Evolutionary conservation across 768 basidiomycete genomes (phyloP), one percentile per base, ranked within the genome.

Genomic region (Hydnomerulius pinastri): DNA sequence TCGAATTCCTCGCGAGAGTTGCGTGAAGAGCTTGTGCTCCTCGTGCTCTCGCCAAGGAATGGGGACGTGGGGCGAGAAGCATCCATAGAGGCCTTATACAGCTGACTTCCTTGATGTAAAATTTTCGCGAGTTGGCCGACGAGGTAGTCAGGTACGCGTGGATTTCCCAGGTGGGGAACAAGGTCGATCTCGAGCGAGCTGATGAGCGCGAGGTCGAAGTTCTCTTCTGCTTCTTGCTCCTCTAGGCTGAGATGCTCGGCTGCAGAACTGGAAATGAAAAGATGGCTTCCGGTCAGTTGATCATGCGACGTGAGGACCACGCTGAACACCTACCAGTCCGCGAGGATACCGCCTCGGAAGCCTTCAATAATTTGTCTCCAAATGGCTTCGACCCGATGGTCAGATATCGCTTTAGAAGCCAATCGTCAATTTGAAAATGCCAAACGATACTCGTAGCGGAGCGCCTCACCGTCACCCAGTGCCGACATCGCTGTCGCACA

Each of bases 331-430:
- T 56, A 92, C 92, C 88, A 91, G 58, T 94, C 91, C 6, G 91
- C 90, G 3, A 90, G 75, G 20, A 95, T 85, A 1, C 84, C 89
- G 13, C 91, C 91, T 20, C 78, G 72, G 69, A 90, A 92, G 4
- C 90, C 86, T 55, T 92, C 89, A 21, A 93, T 77, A 5, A 90
- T 71, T 55, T 90, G 88, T 40, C 83, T 73, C 94, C 93, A 98
- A 29, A 96, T 87, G 4, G 84, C 85, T 61, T 93, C 90, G 2
- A 88, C 70, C 2, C 85, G 77, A 2, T 83, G 82, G 51, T 80
- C 71, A 0, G 84, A 71, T 13, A 93, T 74, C 35, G 70, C 87
- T 83, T n/a, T n/a, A 52, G 7, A 9, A 55, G 18, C 17, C 6
- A 50, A 32, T 25, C 21, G 29, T 36, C 29, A 40, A 29, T 42